Conservation (phyloP, 257 asterid species). For the Solanum megistacrolobum region DNA sequence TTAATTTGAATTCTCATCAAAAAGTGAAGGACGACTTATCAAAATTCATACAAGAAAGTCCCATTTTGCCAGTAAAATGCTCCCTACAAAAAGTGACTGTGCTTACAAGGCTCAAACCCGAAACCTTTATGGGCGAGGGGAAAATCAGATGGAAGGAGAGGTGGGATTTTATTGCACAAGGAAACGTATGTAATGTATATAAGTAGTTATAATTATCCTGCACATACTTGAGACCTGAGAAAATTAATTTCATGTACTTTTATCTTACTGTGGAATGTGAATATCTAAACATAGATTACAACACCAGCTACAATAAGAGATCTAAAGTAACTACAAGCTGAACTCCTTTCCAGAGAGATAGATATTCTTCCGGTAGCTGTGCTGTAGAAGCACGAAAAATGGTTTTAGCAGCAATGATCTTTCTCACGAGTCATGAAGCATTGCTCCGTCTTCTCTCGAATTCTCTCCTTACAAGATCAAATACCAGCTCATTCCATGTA, state of each 20-base stretch:
- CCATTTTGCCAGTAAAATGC: neutral
- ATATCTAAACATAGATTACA: neutral
- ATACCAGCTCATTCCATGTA: constrained; percentile 85
- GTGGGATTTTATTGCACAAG: neutral
- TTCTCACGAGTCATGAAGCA: constrained; percentile 15
- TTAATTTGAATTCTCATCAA: neutral
- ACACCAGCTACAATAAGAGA: neutral
- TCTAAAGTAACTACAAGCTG: neutral
- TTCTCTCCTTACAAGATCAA: constrained; percentile 61
- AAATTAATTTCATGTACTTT: neutral
- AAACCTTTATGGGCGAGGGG: neutral
- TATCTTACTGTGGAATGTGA: neutral
- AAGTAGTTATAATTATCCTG: neutral
- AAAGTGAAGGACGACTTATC: neutral
- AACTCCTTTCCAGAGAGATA: neutral
- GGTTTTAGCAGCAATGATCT: neutral
- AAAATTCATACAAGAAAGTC: neutral
- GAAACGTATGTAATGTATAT: neutral
- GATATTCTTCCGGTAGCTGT: neutral
- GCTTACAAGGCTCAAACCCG: neutral
- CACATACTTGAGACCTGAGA: neutral
- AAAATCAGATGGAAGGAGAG: neutral
- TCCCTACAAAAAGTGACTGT: neutral
- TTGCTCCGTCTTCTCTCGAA: constrained; percentile 11
- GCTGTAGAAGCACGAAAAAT: neutral